Evolutionary conservation across 169 alveolate genomes (phyloP), one percentile per base, ranked within the genome.

Genomic region (Blepharisma undulans): DNA sequence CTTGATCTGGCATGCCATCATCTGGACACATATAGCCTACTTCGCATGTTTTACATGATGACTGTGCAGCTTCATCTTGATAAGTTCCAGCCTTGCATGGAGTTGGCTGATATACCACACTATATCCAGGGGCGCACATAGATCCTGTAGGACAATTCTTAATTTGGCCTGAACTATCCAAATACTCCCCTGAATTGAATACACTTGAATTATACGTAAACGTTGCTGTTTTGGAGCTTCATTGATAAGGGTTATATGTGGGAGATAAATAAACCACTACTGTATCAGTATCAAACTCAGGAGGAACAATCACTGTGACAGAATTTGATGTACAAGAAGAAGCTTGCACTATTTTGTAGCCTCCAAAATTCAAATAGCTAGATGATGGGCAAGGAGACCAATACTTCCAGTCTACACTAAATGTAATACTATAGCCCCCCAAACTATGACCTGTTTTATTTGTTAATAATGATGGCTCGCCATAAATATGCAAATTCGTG

Each of bases 21-120:
- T 81, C 16, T 18, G 91, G 92, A 29, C 94, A 92, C 72, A 80
- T 79, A 60, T 72, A 88, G 10, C 94, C 94, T 71, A 66, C 72
- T 30, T 92, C 91, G 48, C 94, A 92, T 4, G 72, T 29, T 30
- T 71, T 33, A 32, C 94, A 92, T 34, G 59, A 60, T 18, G 84
- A 74, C 74, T 74, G 30, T 36, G 88, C 92, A 33, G 12, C 72
- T 27, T 81, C 25, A 59, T 87, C 87, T 79, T 92, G 87, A 88
- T 88, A 92, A 76, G 48, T 48, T n/a, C 94, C 94, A 5, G 84
- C 76, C 74, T 86, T 90, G 81, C 94, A 92, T 0, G 91, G 91
- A 29, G 33, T 19, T 1, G 91, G 91, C 34, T 19, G 25, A 22
- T 21, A 25, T 4, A 72, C 59, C 5, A 27, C n/a, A 25, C 91